Conservation (phyloP, 1,284 basidiomycete species). For the Heterobasidion annosum region DNA sequence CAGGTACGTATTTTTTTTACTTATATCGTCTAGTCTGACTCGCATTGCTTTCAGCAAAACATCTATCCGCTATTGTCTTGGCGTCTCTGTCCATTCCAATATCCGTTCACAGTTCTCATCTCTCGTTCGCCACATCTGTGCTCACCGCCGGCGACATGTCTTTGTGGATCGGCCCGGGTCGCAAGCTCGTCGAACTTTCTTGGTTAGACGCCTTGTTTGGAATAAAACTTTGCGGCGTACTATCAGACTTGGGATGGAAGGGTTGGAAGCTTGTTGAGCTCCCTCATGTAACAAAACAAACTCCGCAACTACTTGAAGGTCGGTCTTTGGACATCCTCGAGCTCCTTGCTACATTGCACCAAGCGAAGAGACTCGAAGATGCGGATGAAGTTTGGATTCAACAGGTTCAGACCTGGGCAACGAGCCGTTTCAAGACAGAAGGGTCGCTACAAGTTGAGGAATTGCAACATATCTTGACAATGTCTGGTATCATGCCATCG, state of each 20-base stretch:
- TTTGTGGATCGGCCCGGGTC: slow-evolving; percentile 52
- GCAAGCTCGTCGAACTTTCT: slow-evolving; percentile 44
- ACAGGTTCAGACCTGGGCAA: slow-evolving; percentile 37
- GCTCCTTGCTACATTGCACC: slow-evolving; percentile 40
- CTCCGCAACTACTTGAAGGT: slow-evolving; percentile 32
- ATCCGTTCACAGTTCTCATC: slow-evolving; percentile 26
- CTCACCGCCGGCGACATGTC: slow-evolving; percentile 56
- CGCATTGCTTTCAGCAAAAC: slow-evolving; percentile 27
- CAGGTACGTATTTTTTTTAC: slow-evolving; percentile 28
- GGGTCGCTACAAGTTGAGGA: slow-evolving; percentile 23
- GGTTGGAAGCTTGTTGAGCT: slow-evolving; percentile 64
- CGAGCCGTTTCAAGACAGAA: too few species aligned
- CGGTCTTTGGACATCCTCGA: slow-evolving; percentile 33
- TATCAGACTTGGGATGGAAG: slow-evolving; percentile 59
- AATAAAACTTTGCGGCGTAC: slow-evolving; percentile 43
- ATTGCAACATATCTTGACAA: slow-evolving; percentile 39
- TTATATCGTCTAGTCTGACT: neutral
- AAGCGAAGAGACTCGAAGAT: slow-evolving; percentile 38
- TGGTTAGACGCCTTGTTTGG: slow-evolving; percentile 35
- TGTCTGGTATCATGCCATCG: slow-evolving; percentile 40
- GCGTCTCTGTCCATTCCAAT: slow-evolving; percentile 32
- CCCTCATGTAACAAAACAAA: slow-evolving; percentile 44
- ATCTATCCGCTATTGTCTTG: slow-evolving; percentile 37
- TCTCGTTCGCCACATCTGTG: slow-evolving; percentile 40
- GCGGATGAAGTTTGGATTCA: slow-evolving; percentile 51